Conservation (phyloP, 768 basidiomycete genomes). For the Hydnomerulius pinastri region DNA sequence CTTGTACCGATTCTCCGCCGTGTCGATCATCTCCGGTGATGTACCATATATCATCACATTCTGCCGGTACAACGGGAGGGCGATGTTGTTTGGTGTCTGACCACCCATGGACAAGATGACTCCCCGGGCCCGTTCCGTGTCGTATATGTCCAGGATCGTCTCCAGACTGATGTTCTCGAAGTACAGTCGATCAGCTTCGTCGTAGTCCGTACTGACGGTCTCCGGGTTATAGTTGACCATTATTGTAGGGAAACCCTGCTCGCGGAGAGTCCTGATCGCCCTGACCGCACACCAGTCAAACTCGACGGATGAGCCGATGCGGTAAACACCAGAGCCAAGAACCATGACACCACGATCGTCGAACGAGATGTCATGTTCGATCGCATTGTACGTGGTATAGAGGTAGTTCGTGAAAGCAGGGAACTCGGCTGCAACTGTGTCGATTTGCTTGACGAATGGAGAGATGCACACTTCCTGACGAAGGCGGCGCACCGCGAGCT, state of each 20-base stretch:
- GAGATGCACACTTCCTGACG: conserved; percentile 82
- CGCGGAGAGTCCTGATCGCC: conserved; percentile 92
- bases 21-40: conserved; percentile 99
- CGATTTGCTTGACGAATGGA: conserved; percentile 98
- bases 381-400: conserved; percentile 97
- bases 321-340: conserved; percentile 96
- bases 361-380: conserved; percentile 90
- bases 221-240: conserved; percentile 99
- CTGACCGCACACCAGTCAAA: conserved; percentile 99
- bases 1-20: conserved; percentile 98
- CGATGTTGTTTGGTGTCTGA: conserved; percentile 98
- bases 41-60: conserved; percentile 99
- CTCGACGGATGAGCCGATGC: conserved; percentile 98
- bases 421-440: conserved; percentile 98
- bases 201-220: conserved; percentile 98
- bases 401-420: conserved; percentile 99
- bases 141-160: conserved; percentile 96
- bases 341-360: conserved; percentile 95
- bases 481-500: conserved; percentile 87
- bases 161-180: conserved; percentile 99
- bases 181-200: conserved; percentile 97
- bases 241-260: conserved; percentile 91
- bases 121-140: conserved; percentile 83
- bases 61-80: conserved; percentile 91
- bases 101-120: conserved; percentile 98